These are phyloP conservation scores for Tieghemostelium lacteum DNA, from an alignment of 78 protist genomes.

Conservation along the genomic window DNA sequence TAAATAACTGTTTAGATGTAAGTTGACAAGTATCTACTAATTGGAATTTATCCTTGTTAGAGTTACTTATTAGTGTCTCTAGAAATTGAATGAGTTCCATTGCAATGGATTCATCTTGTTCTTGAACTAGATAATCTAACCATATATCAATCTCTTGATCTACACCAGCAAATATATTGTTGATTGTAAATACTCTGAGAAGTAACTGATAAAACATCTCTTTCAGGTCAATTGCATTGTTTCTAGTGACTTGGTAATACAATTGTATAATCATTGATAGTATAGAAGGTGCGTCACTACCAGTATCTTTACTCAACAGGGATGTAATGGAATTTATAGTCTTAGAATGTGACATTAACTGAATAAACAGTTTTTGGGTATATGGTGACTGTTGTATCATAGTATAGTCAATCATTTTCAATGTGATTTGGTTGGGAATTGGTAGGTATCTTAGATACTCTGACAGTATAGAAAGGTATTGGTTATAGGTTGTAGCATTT, in stretches of 20 bases:
- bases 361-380: constrained; percentile 51
- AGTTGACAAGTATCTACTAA: constrained; percentile 40
- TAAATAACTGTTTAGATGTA: constrained; percentile 4
- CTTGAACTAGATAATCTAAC: no score
- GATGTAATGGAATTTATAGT: no score
- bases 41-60: constrained; percentile 25
- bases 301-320: no score
- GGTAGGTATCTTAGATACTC: constrained; percentile 38
- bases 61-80: background rate
- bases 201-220: constrained; percentile 14
- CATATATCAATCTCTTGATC: constrained; percentile 57
- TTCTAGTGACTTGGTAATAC: no score
- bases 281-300: no score
- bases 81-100: constrained; percentile 3
- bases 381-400: background rate
- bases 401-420: constrained; percentile 16
- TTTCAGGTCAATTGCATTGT: constrained; percentile 10
- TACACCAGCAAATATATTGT: constrained; percentile 23
- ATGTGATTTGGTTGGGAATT: background rate
- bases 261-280: no score
- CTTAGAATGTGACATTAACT: constrained; percentile 47
- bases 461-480: constrained; percentile 12
- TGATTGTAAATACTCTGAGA: constrained; percentile 29
- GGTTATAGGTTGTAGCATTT: background rate
- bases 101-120: no score